Evolutionary conservation across 306 rosid genomes (phyloP).

Genomic region (Prunus campanulata): DNA sequence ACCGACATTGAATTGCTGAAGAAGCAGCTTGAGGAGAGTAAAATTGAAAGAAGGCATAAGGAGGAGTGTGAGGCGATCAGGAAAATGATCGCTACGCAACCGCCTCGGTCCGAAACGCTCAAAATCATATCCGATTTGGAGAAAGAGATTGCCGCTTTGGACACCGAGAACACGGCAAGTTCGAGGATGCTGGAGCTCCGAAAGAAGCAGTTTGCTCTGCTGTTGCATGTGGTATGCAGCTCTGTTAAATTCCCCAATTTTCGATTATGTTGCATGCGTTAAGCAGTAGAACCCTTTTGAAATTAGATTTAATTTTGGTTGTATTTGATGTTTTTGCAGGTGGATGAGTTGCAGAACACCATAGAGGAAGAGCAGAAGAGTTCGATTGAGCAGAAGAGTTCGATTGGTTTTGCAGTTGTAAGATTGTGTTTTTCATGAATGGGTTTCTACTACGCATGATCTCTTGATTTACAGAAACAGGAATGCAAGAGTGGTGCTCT

Average conservation of each 20-base stretch:
- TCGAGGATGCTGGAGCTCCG: too few relatives aligned
- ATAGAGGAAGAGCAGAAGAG: conserved; percentile 87
- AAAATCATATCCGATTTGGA: too few relatives aligned
- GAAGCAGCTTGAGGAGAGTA: conserved; percentile 73
- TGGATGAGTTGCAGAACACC: conserved; percentile 86
- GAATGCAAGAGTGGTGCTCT: too few relatives aligned
- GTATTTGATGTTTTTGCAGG: conserved; percentile 44
- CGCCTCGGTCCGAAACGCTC: too few relatives aligned
- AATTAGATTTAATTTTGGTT: background rate
- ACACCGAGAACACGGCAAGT: too few relatives aligned
- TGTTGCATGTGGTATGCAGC: conserved; percentile 75
- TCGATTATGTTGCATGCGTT: background rate
- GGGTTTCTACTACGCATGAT: too few relatives aligned
- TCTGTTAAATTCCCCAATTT: background rate
- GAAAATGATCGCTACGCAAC: background rate
- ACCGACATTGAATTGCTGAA: conserved; percentile 67
- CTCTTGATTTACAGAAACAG: too few relatives aligned
- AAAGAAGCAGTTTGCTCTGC: conserved; percentile 79
- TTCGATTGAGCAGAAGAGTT: conserved; percentile 42
- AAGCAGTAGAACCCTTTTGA: background rate
- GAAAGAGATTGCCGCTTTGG: too few relatives aligned
- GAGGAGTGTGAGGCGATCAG: conserved; percentile 92
- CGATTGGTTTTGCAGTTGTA: too few relatives aligned
- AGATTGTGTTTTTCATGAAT: too few relatives aligned
- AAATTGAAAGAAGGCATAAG: conserved; percentile 83